Conservation (phyloP, 1,284 basidiomycete species). For the Meripilus lineatus region DNA sequence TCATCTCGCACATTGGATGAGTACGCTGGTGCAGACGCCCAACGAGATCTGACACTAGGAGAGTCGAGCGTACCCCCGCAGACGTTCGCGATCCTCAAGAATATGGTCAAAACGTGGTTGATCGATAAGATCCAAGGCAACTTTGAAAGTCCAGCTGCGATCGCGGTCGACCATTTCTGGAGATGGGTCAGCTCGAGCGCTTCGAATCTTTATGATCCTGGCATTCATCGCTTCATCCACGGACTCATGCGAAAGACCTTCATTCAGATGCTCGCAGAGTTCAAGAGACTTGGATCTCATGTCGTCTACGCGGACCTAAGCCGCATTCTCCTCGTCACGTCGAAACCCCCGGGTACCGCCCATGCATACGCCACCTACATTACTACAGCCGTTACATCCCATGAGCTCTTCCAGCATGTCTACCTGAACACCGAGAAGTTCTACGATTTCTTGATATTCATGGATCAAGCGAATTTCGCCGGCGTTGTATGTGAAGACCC, state of each 20-base stretch:
- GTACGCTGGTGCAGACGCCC: constrained; percentile 75
- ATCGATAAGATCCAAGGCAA: constrained; percentile 77
- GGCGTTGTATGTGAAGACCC: constrained; percentile 86
- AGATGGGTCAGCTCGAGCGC: constrained; percentile 88
- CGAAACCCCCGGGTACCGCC: constrained; percentile 94
- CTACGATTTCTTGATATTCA: constrained; percentile 94
- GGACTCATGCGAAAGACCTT: constrained; percentile 98
- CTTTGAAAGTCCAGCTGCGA: constrained; percentile 56
- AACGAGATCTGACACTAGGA: constrained; percentile 80
- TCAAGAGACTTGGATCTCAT: constrained; percentile 90
- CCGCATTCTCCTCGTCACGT: constrained; percentile 86
- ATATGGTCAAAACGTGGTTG: constrained; percentile 91
- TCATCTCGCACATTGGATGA: constrained; percentile 91
- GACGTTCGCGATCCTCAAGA: constrained; percentile 82
- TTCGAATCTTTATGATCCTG: constrained; percentile 90
- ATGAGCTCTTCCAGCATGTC: constrained; percentile 95
- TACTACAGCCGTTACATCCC: constrained; percentile 86
- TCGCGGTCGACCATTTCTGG: constrained; percentile 92
- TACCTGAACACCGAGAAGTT: constrained; percentile 85
- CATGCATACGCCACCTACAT: constrained; percentile 96
- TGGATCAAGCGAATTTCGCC: constrained; percentile 93
- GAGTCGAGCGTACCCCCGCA: constrained; percentile 91
- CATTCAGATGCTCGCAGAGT: constrained; percentile 95
- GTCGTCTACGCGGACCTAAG: constrained; percentile 97
- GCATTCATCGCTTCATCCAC: constrained; percentile 90